Evolutionary conservation across 768 basidiomycete genomes (phyloP), one percentile per base, ranked within the genome.

Genomic region (Gloeopeniophorella convolvens): DNA sequence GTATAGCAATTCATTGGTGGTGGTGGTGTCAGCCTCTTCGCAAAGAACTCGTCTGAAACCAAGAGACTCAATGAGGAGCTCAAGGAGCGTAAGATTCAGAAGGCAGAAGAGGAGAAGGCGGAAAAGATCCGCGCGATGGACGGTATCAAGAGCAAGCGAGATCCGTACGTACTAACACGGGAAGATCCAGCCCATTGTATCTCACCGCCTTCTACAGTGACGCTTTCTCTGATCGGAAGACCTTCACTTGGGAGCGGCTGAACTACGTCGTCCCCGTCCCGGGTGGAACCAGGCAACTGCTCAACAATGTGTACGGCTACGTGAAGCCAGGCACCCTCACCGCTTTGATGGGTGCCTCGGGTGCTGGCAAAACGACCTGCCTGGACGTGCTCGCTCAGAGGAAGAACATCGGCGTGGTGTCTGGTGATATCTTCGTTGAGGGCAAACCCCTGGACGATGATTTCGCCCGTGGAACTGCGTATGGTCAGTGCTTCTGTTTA

Each of bases 321-420:
- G 85, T 89, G 37, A 85, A 83, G 58, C 91, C 91, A 8, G 91
- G 89, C 2, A 89, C 82, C 15, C 65, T 92, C 5, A 58, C 57
- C 0, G 90, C 90, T 0, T 71, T 93, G 4, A 90, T 94, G 89
- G 90, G 90, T 54, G 84, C 85, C 13, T 84, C 82, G 49, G 87
- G 87, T 45, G 87, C 87, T 35, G 85, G 83, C 57, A 87, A 78
- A 72, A 90, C 82, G 24, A 93, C 82, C 15, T 91, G 77, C 66
- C 76, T 82, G 35, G 83, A 82, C 68, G 92, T 80, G 54, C 71
- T 85, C 16, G 85, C 85, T 13, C 84, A 87, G 55, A 72, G 85
- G 46, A 83, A 85, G 61, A 85, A 82, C 49, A 82, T 83, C 33
- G 85, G 85, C 61, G 75, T 87, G 27, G 67, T 88, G 23, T 57